Percentiles rank a stretch among this genome's conserved stretches.
Evolutionary conservation across 768 basidiomycete species (phyloP).

Genomic region (Hemileccinum rubropunctum): DNA sequence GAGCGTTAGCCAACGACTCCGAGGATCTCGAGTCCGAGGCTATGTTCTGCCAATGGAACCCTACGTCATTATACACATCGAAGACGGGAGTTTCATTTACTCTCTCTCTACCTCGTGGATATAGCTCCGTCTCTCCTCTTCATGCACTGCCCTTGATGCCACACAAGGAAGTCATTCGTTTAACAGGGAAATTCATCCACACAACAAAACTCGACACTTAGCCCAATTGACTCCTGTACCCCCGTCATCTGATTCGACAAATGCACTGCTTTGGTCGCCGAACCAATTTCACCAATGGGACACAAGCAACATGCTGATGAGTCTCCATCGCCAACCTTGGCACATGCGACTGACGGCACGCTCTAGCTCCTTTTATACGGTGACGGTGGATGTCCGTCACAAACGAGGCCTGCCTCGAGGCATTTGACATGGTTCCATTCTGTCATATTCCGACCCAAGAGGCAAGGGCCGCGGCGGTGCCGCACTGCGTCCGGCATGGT

Average conservation of each 20-base stretch:
- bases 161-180: not conserved
- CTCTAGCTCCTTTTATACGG: constrained; percentile 4
- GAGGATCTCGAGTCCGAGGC: no score
- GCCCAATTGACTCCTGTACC: not conserved
- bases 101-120: constrained; percentile 8
- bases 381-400: constrained; percentile 1
- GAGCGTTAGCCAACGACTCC: no score
- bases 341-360: constrained; percentile 14
- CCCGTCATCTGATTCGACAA: not conserved
- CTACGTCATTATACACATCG: constrained; percentile 1
- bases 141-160: constrained; percentile 8
- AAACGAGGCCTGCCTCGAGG: constrained; percentile 32
- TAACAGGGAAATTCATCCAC: constrained; percentile 4
- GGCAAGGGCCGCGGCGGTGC: constrained; percentile 1
- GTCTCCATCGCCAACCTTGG: constrained; percentile 4
- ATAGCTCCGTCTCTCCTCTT: constrained; percentile 4
- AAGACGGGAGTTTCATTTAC: not conserved
- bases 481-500: constrained; percentile 6
- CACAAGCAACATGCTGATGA: constrained; percentile 1
- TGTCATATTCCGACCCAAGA: not conserved
- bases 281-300: not conserved
- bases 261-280: not conserved
- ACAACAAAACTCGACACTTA: not conserved
- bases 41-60: not conserved
- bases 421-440: constrained; percentile 22